Base-by-base conservation (phyloP, 495 filamentous ascomycete species). In the Aspergillus ostianus region DNA sequence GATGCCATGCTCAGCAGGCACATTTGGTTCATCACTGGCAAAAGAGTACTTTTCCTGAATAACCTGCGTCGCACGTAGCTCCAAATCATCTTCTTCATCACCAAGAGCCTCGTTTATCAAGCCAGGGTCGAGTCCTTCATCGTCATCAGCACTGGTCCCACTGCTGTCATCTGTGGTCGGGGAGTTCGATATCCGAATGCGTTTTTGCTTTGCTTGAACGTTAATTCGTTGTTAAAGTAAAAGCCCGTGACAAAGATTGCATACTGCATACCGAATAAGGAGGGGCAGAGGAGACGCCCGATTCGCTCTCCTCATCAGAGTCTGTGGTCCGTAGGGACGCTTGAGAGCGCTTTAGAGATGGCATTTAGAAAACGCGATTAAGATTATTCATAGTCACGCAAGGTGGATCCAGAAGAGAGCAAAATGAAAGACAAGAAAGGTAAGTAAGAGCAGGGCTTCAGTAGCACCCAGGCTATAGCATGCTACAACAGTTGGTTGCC, bases 1-100 rank as follows among this genome's bases (percentile, higher is more conserved):
- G 51, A 96, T 90, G 7, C 87, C 90, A 69, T 88, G 86, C n/a
- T 96, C 90, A 4, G 91, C 87, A 9, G 91, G 81, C 4, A 82
- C 76, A 63, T 95, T 96, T 9, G 88, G 80, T 51, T 85, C 83
- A 77, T 76, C 60, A 71, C 69, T 60, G 65, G 74, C 3, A 73
- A 82, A 71, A 8, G 74, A 71, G 19, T 83, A 83, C 67, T 86
- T 85, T 41, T 79, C 71, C n/a, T 80, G 77, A 6, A 93, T 80
- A 6, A 84, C 76, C 64, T 93, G 89, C n/a, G 88, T 90, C 9
- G 87, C 87, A 20, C 79, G 77, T n/a, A 86, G 73, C 58, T 91
- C 86, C 46, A 80, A 61, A 17, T 84, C 84, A 18, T 76, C 73
- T 52, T 81, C 78, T 32, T 78, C 70, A n/a, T 73, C 66, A 18